These are phyloP conservation scores for Salix purpurea DNA, from an alignment of 345 rosid species.

Conservation along the genomic window DNA sequence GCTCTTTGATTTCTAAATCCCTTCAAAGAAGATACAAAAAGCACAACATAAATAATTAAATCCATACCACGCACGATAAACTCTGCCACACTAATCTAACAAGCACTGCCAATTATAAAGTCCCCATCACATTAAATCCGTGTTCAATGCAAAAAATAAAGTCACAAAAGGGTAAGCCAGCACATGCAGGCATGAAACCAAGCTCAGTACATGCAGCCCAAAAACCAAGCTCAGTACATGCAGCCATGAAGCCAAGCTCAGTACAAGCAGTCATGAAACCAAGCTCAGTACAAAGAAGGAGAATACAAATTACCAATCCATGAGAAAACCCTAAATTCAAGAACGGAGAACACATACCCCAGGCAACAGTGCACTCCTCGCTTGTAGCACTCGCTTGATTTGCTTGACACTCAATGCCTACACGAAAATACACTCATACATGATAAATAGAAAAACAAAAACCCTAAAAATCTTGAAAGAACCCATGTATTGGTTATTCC, in stretches of 20 bases:
- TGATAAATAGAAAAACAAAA: background rate
- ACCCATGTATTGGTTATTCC: too few species aligned
- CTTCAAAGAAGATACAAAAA: background rate
- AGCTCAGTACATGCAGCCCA: too few species aligned
- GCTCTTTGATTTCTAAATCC: background rate
- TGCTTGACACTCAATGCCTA: conserved; percentile 95
- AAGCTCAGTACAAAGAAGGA: background rate
- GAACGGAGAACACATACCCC: conserved; percentile 52
- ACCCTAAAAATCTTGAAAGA: background rate
- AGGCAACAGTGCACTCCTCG: conserved; percentile 97
- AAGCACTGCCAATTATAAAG: background rate
- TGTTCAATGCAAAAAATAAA: background rate
- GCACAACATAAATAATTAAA: background rate
- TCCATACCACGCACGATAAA: background rate
- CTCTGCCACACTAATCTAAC: background rate
- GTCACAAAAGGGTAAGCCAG: background rate
- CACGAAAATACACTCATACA: background rate
- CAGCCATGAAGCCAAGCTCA: too few species aligned
- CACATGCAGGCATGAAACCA: too few species aligned
- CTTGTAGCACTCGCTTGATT: conserved; percentile 92
- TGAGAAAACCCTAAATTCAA: background rate
- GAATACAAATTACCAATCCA: background rate
- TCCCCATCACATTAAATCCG: background rate
- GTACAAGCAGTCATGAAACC: background rate
- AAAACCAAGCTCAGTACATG: too few species aligned